These are phyloP conservation scores for Cucurbita ficifolia DNA, from an alignment of 306 rosid genomes.

Conservation along the genomic window DNA sequence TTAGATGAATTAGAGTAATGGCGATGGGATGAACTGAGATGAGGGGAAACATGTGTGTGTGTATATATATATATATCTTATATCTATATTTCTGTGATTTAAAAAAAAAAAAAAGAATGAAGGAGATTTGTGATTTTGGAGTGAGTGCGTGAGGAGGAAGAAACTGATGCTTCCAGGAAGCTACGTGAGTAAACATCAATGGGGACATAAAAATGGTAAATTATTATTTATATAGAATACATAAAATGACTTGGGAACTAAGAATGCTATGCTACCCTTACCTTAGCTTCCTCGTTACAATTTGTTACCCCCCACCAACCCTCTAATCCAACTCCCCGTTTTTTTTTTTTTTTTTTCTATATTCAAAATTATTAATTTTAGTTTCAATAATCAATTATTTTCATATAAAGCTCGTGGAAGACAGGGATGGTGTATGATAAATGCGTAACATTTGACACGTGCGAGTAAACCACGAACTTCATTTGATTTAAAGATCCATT, in stretches of 20 bases:
- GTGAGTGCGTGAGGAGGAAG: constrained; percentile 16
- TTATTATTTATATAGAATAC: background rate
- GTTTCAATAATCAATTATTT: no score
- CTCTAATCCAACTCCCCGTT: background rate
- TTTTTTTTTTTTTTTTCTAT: no score
- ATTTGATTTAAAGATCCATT: background rate
- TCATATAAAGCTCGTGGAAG: no score
- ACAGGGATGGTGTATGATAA: no score
- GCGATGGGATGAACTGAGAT: background rate
- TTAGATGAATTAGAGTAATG: background rate
- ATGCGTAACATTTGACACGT: background rate
- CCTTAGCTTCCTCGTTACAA: background rate
- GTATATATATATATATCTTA: no score
- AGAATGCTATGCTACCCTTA: background rate
- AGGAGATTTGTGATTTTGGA: no score
- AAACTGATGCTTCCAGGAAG: constrained; percentile 39
- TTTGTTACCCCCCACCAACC: constrained; percentile 1
- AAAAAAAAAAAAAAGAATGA: no score
- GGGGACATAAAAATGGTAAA: background rate
- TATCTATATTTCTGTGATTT: no score
- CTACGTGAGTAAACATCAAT: constrained; percentile 10
- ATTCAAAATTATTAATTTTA: no score
- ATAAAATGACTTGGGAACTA: background rate
- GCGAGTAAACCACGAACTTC: background rate
- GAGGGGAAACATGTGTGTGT: background rate